Evolutionary conservation across 441 rosid genomes (phyloP).

Genomic region (Aquilaria agallochum): DNA sequence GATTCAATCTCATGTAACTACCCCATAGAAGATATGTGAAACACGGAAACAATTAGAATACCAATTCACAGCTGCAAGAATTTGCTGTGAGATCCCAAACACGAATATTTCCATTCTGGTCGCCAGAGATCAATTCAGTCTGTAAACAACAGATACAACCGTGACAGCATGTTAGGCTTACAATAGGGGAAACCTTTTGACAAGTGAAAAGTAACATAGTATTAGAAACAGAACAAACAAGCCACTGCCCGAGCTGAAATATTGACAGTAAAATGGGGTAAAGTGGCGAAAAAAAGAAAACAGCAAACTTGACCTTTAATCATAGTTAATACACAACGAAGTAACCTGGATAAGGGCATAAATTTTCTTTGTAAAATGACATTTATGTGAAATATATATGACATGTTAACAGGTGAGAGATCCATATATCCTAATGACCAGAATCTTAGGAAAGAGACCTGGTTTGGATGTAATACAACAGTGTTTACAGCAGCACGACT

Average conservation of each 20-base stretch:
- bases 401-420: background rate
- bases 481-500: conserved; percentile 94
- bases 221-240: no score
- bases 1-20: no score
- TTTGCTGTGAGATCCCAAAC: conserved; percentile 97
- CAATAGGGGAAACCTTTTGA: conserved; percentile 3
- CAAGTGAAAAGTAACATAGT: background rate
- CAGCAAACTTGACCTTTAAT: background rate
- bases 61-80: conserved; percentile 93
- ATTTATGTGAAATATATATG: background rate
- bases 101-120: conserved; percentile 91
- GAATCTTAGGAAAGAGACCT: conserved; percentile 35
- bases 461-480: conserved; percentile 93
- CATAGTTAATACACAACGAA: background rate
- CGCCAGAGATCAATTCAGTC: conserved; percentile 96
- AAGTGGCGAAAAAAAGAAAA: background rate
- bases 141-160: conserved; percentile 24
- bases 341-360: background rate
- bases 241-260: no score
- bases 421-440: no score
- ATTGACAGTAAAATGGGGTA: no score
- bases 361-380: background rate
- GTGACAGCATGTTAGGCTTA: conserved; percentile 4
- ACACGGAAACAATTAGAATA: conserved; percentile 18
- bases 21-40: no score